phyloP scores from a whole-genome alignment of 257 asterid genomes.

The Solanum sejunctum region DNA sequence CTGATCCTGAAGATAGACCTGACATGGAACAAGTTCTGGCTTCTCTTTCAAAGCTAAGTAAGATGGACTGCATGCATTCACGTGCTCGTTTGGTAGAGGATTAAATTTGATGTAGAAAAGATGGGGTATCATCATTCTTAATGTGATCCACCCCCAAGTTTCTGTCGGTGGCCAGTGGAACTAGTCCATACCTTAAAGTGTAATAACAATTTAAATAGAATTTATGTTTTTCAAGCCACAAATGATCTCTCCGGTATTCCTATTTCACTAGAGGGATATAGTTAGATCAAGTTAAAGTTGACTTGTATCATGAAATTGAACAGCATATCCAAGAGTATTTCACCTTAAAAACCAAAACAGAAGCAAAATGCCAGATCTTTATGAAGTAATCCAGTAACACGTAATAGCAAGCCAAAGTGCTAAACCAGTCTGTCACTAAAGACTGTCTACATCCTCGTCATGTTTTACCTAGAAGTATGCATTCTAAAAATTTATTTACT shows the following conservation, averaged over 20 bases:
- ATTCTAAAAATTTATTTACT: neutral
- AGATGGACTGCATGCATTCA: conserved; percentile 3
- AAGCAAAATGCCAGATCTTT: neutral
- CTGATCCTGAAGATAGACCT: conserved; percentile 56
- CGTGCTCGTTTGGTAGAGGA: neutral
- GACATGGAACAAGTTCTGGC: conserved; percentile 50
- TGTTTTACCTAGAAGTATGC: neutral
- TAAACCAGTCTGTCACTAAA: neutral
- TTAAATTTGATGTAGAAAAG: neutral
- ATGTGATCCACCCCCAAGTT: neutral
- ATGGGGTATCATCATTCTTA: neutral
- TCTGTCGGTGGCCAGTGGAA: neutral
- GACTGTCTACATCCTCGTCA: neutral
- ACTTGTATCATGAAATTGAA: neutral
- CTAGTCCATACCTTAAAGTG: neutral
- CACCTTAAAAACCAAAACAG: neutral
- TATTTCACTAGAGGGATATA: neutral
- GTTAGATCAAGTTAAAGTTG: neutral
- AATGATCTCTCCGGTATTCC: neutral
- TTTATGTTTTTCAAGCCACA: neutral
- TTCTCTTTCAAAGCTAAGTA: conserved; percentile 40
- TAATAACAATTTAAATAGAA: neutral
- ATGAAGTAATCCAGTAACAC: neutral
- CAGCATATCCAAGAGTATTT: neutral
- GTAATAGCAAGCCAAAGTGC: neutral